Base-by-base conservation (phyloP, 805 yeast species). In the Kluyveromyces aestuarii region DNA sequence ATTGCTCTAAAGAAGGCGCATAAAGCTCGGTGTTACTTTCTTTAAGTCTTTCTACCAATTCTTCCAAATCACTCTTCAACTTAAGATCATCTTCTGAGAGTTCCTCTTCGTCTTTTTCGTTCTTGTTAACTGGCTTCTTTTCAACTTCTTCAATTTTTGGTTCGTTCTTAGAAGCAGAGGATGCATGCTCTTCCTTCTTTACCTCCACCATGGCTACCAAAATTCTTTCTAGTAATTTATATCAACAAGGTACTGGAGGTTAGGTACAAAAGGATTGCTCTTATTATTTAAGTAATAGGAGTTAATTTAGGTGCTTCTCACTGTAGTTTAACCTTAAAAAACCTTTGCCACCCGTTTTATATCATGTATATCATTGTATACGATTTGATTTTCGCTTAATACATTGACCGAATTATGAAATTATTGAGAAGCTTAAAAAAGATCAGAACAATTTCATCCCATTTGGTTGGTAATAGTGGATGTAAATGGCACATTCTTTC, bases 21-120 rank as follows among this genome's bases (percentile, higher is more conserved):
- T 87, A 85, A 18, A 79, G 50, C 1, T 57, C 44, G 2, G 54
- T 58, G 51, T 75, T 73, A 2, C 78, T 64, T 53, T 81, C 89
- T 51, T 69, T 69, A 52, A 93, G 72, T 47, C 87, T 77, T 66
- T 88, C 95, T 10, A 89, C 97, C 37, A 93, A 74, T 74, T 80
- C 70, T 59, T 90, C 98, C 60, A 93, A 77, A 61, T 89, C 96
- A 45, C 77, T 79, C 63, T 93, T 90, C 56, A 93, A 76, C 63
- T 84, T 86, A 57, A 80, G 84, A 68, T 93, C 99, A 66, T 91
- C 98, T 67, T 90, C 98, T 27, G 89, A 84, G 51, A 93, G 76
- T 63, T 89, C 96, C 63, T 89, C 96, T 60, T 83, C 95, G 36
- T 69, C 70, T 38, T 61, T 57, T 47, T 61, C 63, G 43, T 59